phyloP scores from a whole-genome alignment of 192 early-diverging fungal genomes.

The Geranomyces michiganensis region DNA sequence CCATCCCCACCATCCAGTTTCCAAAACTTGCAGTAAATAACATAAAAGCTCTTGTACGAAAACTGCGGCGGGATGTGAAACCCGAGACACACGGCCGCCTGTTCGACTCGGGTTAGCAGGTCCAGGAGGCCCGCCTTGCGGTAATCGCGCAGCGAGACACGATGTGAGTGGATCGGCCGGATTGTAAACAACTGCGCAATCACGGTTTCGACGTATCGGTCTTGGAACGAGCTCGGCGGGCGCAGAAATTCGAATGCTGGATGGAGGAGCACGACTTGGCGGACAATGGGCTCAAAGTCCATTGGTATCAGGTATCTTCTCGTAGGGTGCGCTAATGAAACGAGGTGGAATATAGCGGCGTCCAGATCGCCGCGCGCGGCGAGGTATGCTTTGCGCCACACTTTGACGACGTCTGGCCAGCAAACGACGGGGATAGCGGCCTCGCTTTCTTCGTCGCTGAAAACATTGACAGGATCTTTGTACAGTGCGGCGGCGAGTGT shows the following conservation, averaged over 20 bases:
- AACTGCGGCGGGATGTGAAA: conserved; percentile 74
- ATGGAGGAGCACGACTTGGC: conserved; percentile 82
- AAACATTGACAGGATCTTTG: neutral
- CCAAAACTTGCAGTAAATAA: conserved; percentile 96
- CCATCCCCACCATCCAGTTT: conserved; percentile 67
- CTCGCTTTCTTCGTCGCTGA: neutral
- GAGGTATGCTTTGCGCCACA: conserved; percentile 5
- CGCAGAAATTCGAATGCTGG: conserved; percentile 85
- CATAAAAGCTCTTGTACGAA: conserved; percentile 97
- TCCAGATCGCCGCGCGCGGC: conserved; percentile 6
- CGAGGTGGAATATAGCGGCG: neutral
- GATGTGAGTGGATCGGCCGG: conserved; percentile 64
- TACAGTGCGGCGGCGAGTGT: neutral
- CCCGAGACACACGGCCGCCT: conserved; percentile 48
- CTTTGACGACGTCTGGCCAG: conserved; percentile 16
- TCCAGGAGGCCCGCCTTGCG: conserved; percentile 66
- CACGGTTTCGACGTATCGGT: conserved; percentile 90
- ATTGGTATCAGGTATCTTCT: conserved; percentile 53
- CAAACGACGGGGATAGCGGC: neutral
- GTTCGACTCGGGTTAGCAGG: conserved; percentile 66
- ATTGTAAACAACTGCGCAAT: conserved; percentile 82
- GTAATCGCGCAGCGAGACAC: conserved; percentile 77
- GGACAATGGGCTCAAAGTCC: conserved; percentile 70
- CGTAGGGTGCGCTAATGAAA: neutral
- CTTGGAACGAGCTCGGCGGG: conserved; percentile 77